Evolutionary conservation across 176 grass and related monocot species (phyloP), one percentile per base, ranked within the genome.

Genomic region (Saccharum spontaneum): DNA sequence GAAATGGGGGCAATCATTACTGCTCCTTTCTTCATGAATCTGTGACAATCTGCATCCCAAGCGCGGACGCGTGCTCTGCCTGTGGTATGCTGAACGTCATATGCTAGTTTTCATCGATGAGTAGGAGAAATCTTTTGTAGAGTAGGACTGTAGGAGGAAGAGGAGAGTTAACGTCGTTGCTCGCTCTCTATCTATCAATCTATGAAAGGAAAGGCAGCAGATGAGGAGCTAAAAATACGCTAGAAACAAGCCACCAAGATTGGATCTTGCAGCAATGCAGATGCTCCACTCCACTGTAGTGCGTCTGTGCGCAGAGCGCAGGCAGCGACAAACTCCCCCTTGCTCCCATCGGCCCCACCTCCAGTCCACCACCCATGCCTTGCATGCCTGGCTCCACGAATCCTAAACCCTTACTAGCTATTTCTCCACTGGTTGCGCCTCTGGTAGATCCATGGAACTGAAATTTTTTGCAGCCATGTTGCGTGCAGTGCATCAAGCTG

Each of bases 181-280:
- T 48, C 45, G 45, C 45, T 48, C 45, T 48, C 45, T 15, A 48
- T 9, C 34, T 36, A 36, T 36, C 33, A 12, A 45, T 12, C 43
- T 14, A 46, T 8, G 3, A 59, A 23, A 7, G 7, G 20, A 84
- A 62, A 73, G 68, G 34, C 14, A 37, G 6, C 20, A 75, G 43
- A 75, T 39, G 18, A 16, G 24, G 44, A 64, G 73, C 48, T 68
- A 39, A 60, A 57, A 80, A 34, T 22, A 15, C 40, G 38, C 14
- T 34, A 79, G 75, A 54, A 52, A 73, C 67, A 79, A 45, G 30
- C 34, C 78, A 84, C 55, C 14, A 79, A 79, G 68, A 88, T 84
- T 65, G 37, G 68, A 84, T 74, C 68, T 79, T 26, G 69, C 69
- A 41, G 57, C 28, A 52, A 52, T 18, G 49, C 49, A 60, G 20